A percentile compares a stretch with the other conserved stretches of the same genome.
Conservation (phyloP, 2,329 filamentous ascomycete genomes). For the Ilyonectria mors-panacis region DNA sequence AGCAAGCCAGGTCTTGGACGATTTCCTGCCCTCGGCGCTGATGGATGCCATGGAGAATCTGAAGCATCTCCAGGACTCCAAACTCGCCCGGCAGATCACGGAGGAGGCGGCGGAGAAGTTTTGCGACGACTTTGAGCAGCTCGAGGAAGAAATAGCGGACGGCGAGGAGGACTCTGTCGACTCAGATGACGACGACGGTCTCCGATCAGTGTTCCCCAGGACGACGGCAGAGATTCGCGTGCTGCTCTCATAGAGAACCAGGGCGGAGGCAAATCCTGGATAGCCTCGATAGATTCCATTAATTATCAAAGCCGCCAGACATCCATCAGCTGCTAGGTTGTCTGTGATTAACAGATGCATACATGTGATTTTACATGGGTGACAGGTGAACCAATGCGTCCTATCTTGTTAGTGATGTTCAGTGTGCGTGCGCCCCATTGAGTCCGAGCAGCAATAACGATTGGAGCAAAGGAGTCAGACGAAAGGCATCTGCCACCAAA, state of each 20-base stretch:
- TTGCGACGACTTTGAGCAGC: constrained; percentile 83
- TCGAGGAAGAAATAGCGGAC: constrained; percentile 65
- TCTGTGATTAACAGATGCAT: not conserved
- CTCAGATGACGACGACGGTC: constrained; percentile 44
- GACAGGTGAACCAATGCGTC: not conserved
- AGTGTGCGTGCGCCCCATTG: too few species aligned
- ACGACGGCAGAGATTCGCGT: constrained; percentile 74
- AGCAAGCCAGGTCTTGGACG: constrained; percentile 84
- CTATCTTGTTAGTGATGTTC: not conserved
- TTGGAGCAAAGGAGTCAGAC: not conserved
- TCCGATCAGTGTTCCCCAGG: constrained; percentile 66
- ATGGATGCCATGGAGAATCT: constrained; percentile 92
- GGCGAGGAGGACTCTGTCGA: constrained; percentile 57
- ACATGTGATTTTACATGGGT: not conserved
- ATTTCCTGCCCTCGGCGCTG: constrained; percentile 91
- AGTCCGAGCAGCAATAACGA: not conserved
- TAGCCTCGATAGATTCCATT: not conserved
- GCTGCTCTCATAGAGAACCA: constrained; percentile 62
- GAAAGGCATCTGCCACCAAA: not conserved
- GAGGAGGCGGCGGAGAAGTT: constrained; percentile 88
- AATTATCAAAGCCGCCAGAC: not conserved
- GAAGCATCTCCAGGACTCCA: constrained; percentile 79
- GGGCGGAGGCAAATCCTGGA: not conserved
- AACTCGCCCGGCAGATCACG: constrained; percentile 81
- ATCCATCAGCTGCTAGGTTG: not conserved